Percentiles rank a stretch among this genome's conserved stretches.
phyloP scores from a whole-genome alignment of 805 yeast genomes.

The Ogataea degrootiae region DNA sequence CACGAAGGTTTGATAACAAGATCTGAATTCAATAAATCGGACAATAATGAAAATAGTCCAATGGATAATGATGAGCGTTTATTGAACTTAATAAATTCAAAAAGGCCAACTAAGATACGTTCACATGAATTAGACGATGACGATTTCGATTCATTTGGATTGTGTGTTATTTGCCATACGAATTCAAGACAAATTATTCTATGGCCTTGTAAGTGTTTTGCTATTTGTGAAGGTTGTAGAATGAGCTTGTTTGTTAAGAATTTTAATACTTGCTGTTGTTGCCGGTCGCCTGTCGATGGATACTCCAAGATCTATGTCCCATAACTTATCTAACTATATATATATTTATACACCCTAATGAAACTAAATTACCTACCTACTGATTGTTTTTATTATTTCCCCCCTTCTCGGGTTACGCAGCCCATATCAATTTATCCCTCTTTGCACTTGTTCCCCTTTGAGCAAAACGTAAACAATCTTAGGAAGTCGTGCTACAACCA shows the following conservation, averaged over 20 bases:
- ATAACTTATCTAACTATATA: conserved; percentile 16
- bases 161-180: conserved; percentile 79
- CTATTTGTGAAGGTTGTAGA: conserved; percentile 83
- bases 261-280: conserved; percentile 78
- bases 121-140: conserved; percentile 14
- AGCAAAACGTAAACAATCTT: too few species aligned
- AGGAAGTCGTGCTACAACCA: conserved; percentile 15
- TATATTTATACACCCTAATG: neutral
- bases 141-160: conserved; percentile 32
- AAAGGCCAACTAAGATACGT: neutral
- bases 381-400: too few species aligned
- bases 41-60: conserved; percentile 22
- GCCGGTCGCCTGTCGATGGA: conserved; percentile 69
- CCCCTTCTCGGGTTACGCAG: too few species aligned
- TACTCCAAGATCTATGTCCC: conserved; percentile 59
- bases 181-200: conserved; percentile 71
- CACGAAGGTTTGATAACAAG: conserved; percentile 20
- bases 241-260: conserved; percentile 66
- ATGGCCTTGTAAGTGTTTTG: conserved; percentile 93
- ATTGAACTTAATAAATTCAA: conserved; percentile 11
- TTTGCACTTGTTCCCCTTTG: too few species aligned
- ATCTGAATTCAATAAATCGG: conserved; percentile 21
- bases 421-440: too few species aligned
- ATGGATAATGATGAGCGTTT: conserved; percentile 15
- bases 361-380: too few species aligned